Base-by-base conservation (phyloP, 2,329 filamentous ascomycete genomes). In the Claviceps fusiformis region DNA sequence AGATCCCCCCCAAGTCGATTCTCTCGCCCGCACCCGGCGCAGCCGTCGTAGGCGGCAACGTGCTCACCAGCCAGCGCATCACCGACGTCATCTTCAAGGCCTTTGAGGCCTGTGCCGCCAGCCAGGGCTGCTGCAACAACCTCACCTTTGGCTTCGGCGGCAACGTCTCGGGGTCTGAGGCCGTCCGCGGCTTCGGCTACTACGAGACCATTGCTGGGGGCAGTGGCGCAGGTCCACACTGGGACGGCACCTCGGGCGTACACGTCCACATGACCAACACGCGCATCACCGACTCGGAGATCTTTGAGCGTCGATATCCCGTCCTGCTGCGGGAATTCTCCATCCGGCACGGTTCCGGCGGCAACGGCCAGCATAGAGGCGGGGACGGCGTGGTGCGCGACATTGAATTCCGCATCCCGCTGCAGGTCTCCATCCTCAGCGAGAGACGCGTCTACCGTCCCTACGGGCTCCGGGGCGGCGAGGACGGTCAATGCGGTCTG, bases 11-110 rank as follows among this genome's bases (percentile, higher is more conserved):
- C 5, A 82, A 82, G 58, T 86, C 81, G 7, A 86, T 92, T 67
- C 76, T 93, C 6, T 86, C 82, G 0, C 88, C 88, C 0, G 87
- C 84, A 0, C 85, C 86, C 59, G 83, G 82, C 31, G 88, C 88
- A 0, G 88, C 87, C 0, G 88, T 92, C 0, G 88, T 92, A 0
- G 88, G 87, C 37, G 88, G 88, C 45, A 93, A 92, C 62, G 88
- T 92, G 0, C 67, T 73, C 11, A 74, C 72, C 1, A 71, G 67
- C 53, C 72, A 74, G 57, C 68, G 72, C 17, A 71, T 74, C 53
- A 73, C 71, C 1, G 72, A 74, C 54, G 72, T 74, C 46, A 71
- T 74, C 39, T 69, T 74, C 61, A 88, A 86, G 64, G 87, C 87
- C 1, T 92, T 92, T 74, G 76, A 81, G 56, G 88, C 87, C 1